Evolutionary conservation across 1,139 yeast species (phyloP), one percentile per base, ranked within the genome.

Genomic region (Saccharomyces hybrid): DNA sequence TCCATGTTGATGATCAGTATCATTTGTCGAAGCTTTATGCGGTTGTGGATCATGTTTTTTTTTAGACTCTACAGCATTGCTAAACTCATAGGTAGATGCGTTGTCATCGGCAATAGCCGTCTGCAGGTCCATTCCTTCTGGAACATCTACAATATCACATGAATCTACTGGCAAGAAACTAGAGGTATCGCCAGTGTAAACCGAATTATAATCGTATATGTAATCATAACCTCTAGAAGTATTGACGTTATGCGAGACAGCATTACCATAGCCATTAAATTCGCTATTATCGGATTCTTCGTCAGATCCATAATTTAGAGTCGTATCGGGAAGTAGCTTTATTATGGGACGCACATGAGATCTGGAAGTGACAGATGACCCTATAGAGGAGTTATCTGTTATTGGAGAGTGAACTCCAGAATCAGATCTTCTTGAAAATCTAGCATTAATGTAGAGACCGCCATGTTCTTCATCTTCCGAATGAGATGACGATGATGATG

Each of bases 161-260:
- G 66, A 65, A 52, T 60, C 71, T 26, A 62, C 67, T 48, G 67
- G 70, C 50, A 64, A 61, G 56, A 60, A 66, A 57, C 60, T 67
- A 13, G 76, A 69, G 5, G 77, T 64, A 60, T 81, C 82, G 42
- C 76, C 79, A 3, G 83, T 79, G 66, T 86, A 88, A 25, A 89
- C 97, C 1, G 93, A 80, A 67, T 88, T 88, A 70, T 89, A 89
- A 71, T 90, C 96, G 68, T 90, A 90, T 68, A 84, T 84, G 73
- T 88, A 86, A 68, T 86, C 90, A 66, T 84, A 84, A 50, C 96
- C 93, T 71, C 95, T 78, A 58, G 82, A 78, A 56, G 88, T 82
- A 63, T 82, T 81, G 41, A 86, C 84, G 68, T 86, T 86, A 70
- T 87, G 95, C 3, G 91, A 83, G 58, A 84, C 77, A 46, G 91